Percentiles rank a stretch among this genome's conserved stretches.
phyloP scores from a whole-genome alignment of 2,329 filamentous ascomycete genomes.

The Bisporella sp. region DNA sequence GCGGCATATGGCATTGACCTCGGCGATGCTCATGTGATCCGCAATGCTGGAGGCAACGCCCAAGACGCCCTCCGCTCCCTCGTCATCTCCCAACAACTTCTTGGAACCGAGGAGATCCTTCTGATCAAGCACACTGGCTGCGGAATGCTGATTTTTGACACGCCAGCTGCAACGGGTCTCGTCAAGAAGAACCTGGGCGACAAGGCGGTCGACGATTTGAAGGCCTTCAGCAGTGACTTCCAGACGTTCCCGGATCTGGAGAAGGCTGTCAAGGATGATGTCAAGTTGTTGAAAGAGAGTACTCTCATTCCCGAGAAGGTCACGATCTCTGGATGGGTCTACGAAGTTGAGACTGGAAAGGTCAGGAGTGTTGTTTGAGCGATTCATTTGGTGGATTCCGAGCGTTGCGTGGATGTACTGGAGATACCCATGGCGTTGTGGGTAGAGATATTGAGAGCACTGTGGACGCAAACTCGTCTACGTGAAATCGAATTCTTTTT shows the following conservation, averaged over 20 bases:
- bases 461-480: no score
- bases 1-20: conserved; percentile 63
- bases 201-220: conserved; percentile 34
- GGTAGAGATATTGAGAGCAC: no score
- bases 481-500: no score
- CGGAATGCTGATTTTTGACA: conserved; percentile 65
- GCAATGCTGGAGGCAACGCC: conserved; percentile 64
- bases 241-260: conserved; percentile 52
- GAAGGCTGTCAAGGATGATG: conserved; percentile 58
- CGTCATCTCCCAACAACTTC: conserved; percentile 71
- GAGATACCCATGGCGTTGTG: no score
- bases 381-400: no score
- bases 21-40: conserved; percentile 73
- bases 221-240: conserved; percentile 17
- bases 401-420: no score
- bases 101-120: conserved; percentile 69
- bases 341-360: conserved; percentile 69
- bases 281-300: conserved; percentile 52
- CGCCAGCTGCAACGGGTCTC: conserved; percentile 45
- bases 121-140: conserved; percentile 48
- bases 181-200: conserved; percentile 51
- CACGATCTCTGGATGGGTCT: conserved; percentile 65
- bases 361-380: conserved; percentile 40
- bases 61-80: conserved; percentile 66
- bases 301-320: conserved; percentile 54